Base-by-base conservation (phyloP, 148 eudicot genomes). In the Chenopodium quinoa region DNA sequence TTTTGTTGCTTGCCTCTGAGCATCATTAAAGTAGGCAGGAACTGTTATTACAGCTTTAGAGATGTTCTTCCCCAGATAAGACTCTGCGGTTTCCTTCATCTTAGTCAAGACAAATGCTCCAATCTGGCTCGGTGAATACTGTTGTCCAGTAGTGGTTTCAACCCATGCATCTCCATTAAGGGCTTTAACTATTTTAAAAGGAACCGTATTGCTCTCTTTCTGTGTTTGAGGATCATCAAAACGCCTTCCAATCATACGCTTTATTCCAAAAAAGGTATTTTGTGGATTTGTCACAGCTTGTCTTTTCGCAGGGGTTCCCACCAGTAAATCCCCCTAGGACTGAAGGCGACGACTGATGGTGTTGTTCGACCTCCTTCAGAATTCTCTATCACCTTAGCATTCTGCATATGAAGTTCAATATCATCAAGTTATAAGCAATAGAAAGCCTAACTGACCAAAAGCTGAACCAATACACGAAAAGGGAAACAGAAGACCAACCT, bases 81-180 rank as follows among this genome's bases (percentile, higher is more conserved):
- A 60, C 82, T 90, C 92, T 4, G 89, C 90, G 20, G 90, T 89
- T 82, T 89, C 92, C 75, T 86, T 89, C 92, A 89, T 88, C 84
- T 90, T 89, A 37, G 82, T 84, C 76, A 90, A 67, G 47, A 89
- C 74, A 66, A 88, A 90, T 13, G 91, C 93, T n/a, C 91, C 90
- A 70, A 89, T 79, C 77, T 90, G 93, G 79, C 91, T 88, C 2
- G 93, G 91, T 25, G 93, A 89, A 54, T 90, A 90, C 73, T 88
- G 86, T 50, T 89, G 86, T 22, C 88, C 89, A 71, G 84, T 87
- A 34, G 88, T 81, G n/a, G 87, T 81, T 84, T 90, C 93, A 31
- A 90, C 91, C 93, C 93, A 90, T 14, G 91, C 93, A 80, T 90
- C 93, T 31, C 93, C 93, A 78, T 86, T 90, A 1, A 88, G 86